Evolutionary conservation across 2,329 filamentous ascomycete genomes (phyloP), one percentile per base, ranked within the genome.

Genomic region (Incumbomyces lentus): DNA sequence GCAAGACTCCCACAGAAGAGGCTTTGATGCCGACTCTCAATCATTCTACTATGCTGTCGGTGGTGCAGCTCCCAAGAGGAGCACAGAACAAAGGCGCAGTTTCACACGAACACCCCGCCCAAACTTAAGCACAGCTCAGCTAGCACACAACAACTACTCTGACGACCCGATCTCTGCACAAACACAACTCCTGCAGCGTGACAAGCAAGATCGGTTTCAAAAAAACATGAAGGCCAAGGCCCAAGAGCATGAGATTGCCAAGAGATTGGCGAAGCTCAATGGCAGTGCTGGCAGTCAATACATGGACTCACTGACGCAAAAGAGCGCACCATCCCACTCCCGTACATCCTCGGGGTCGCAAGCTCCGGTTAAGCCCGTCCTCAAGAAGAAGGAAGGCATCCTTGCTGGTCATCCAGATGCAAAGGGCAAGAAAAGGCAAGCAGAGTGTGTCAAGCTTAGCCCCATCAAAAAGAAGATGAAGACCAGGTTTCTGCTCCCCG

Each of bases 401-500:
- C n/a, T 53, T 14, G 45, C 40, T 14, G 36, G 39, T 40, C n/a
- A 11, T 13, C 36, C 46, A 7, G 36, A 33, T 6, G 22, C 5
- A 14, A 14, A 22, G 32, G 35, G 16, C 32, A 44, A 45, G 42
- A 45, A 45, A 26, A 60, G 61, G 36, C 64, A 60, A 46, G 68
- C 67, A 6, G 60, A 62, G 18, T 57, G 61, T 37, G 62, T 70
- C 26, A 61, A 64, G 14, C 54, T 70, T 26, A 64, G 65, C 14
- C 66, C 66, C 3, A 59, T 63, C 2, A 61, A 58, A 53, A 61
- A 59, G 53, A 26, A 26, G 22, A 26, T 26, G 22, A 65, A 54
- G 59, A 88, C 84, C 43, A 72, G 84, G n/a, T 88, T 89, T 59
- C 75, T 88, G 34, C 86, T 84, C 19, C 79, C 80, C 35, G 85